A percentile compares a stretch with the other conserved stretches of the same genome.
Conservation (phyloP, 768 basidiomycete genomes). For the Vishniacozyma victoriae region DNA sequence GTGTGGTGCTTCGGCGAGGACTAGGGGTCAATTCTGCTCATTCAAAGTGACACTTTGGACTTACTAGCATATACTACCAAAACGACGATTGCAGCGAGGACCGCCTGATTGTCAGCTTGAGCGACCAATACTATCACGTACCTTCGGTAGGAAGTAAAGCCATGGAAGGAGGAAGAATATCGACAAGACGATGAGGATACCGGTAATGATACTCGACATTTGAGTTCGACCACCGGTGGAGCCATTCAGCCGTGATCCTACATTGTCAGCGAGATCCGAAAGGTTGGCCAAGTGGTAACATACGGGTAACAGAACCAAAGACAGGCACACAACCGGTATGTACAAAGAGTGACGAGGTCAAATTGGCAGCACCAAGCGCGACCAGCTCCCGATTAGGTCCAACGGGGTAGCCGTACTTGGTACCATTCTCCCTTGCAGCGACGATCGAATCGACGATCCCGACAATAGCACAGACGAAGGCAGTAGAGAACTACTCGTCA, state of each 20-base stretch:
- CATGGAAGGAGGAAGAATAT: conserved; percentile 85
- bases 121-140: conserved; percentile 42
- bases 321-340: conserved; percentile 79
- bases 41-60: conserved; percentile 2
- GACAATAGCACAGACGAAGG: conserved; percentile 68
- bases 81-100: conserved; percentile 58
- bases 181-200: conserved; percentile 66
- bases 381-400: conserved; percentile 93
- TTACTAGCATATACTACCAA: conserved; percentile 70
- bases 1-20: conserved; percentile 57
- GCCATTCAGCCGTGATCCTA: conserved; percentile 72
- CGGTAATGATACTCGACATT: conserved; percentile 70
- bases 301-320: conserved; percentile 85
- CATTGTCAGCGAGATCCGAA: background rate
- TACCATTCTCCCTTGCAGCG: conserved; percentile 85
- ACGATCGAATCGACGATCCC: conserved; percentile 94
- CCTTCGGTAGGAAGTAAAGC: conserved; percentile 82
- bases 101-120: conserved; percentile 15
- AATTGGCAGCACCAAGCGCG: conserved; percentile 76
- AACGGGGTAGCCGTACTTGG: conserved; percentile 78
- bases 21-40: conserved; percentile 9
- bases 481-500: conserved; percentile 39
- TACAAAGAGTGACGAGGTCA: conserved; percentile 64
- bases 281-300: conserved; percentile 11
- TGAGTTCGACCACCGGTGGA: conserved; percentile 84